These are phyloP conservation scores for Trypanosoma vivax DNA, from an alignment of 208 protist genomes.

Conservation along the genomic window DNA sequence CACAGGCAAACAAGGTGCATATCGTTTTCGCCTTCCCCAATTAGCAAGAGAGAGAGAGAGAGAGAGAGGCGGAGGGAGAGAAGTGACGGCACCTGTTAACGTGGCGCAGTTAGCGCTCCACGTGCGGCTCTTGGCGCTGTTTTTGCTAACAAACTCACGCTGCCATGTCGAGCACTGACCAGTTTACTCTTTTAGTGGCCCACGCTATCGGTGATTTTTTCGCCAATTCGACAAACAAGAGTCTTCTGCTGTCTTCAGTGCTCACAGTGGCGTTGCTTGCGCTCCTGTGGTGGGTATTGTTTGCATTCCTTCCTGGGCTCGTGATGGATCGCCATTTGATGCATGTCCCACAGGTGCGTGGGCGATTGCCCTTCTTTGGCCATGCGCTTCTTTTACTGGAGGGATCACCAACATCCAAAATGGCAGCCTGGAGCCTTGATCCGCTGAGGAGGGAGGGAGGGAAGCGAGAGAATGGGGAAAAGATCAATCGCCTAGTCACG, in stretches of 20 bases:
- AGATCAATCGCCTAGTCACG: constrained; percentile 43
- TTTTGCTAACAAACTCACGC: neutral
- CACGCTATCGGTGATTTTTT: no score
- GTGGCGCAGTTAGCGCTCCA: neutral
- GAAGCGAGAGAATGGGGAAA: constrained; percentile 6
- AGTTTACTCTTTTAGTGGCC: no score
- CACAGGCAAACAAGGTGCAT: no score
- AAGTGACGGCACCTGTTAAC: neutral
- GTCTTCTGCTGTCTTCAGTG: constrained; percentile 5
- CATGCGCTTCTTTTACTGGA: constrained; percentile 61
- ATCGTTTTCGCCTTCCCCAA: no score
- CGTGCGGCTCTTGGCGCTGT: neutral
- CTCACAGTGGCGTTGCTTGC: constrained; percentile 17
- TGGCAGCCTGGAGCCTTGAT: constrained; percentile 72
- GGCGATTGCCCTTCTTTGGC: constrained; percentile 62
- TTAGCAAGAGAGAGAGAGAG: no score
- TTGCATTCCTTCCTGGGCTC: constrained; percentile 35
- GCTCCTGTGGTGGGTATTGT: constrained; percentile 40
- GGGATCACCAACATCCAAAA: constrained; percentile 62
- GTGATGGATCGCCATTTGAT: constrained; percentile 65
- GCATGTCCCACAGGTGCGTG: constrained; percentile 52
- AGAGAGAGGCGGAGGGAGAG: constrained; percentile 14
- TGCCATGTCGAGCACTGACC: no score
- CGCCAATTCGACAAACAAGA: no score
- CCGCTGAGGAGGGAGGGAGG: constrained; percentile 24